Evolutionary conservation across 306 rosid genomes (phyloP).

Genomic region (Biancaea sappan): DNA sequence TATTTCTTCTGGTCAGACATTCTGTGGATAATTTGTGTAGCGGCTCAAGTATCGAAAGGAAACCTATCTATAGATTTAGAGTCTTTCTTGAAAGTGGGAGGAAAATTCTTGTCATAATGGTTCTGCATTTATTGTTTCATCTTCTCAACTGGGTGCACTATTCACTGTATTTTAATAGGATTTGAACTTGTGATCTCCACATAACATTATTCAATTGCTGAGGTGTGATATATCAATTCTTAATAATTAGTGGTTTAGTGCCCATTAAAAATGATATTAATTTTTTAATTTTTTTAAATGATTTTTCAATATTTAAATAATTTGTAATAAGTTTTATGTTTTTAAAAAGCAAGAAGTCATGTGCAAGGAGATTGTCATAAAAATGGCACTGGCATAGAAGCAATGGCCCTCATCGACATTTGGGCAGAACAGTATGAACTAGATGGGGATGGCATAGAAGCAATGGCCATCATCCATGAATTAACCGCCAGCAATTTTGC

Average conservation of each 20-base stretch:
- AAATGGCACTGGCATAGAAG: no score
- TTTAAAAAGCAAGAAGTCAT: no score
- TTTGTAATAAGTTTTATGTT: no score
- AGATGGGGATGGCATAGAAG: conserved; percentile 28
- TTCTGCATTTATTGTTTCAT: background rate
- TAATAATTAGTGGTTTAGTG: no score
- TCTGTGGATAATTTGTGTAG: background rate
- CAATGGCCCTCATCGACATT: conserved; percentile 61
- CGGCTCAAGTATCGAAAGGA: background rate
- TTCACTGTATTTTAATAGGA: background rate
- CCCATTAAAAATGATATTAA: no score
- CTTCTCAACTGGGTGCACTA: background rate
- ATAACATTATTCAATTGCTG: background rate
- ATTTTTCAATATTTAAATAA: no score
- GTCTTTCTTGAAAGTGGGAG: background rate
- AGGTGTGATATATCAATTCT: no score
- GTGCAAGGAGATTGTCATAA: no score
- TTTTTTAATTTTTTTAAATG: no score
- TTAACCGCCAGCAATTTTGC: conserved; percentile 23
- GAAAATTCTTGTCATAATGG: background rate
- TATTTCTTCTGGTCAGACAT: background rate
- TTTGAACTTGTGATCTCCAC: background rate
- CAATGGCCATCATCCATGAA: background rate
- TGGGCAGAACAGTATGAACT: conserved; percentile 48
- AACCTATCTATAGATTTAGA: no score